Conservation (phyloP, 345 rosid species). For the Murraya koenigii region DNA sequence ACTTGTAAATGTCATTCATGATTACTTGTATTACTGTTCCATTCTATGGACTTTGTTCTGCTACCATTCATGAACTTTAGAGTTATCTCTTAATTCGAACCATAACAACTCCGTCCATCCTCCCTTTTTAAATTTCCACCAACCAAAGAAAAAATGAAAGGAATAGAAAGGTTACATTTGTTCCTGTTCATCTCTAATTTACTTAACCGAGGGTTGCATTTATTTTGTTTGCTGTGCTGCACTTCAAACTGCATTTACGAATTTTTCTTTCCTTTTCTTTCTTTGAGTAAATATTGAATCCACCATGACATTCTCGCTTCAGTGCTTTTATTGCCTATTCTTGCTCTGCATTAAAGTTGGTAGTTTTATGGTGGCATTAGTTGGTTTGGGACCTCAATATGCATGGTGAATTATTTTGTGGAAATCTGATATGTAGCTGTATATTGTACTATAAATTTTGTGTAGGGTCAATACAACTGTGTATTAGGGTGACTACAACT, state of each 20-base stretch:
- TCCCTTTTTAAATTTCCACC: not conserved
- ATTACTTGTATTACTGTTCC: not conserved
- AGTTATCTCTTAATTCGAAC: not conserved
- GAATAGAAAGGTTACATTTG: not conserved
- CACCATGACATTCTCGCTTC: not conserved
- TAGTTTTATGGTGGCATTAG: not conserved
- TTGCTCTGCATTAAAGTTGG: not conserved
- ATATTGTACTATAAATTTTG: not conserved
- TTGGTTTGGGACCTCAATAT: not conserved
- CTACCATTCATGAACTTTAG: not conserved
- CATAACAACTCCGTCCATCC: not conserved
- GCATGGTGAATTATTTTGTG: not conserved
- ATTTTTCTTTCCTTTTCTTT: not conserved
- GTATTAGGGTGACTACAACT: not conserved
- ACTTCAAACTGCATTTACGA: not conserved
- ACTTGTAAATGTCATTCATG: not conserved
- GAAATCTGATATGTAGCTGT: not conserved
- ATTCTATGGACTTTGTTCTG: not conserved
- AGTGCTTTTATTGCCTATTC: not conserved
- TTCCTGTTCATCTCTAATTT: not conserved
- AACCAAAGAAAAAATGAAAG: not conserved
- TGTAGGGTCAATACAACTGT: not conserved
- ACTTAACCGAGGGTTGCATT: not conserved
- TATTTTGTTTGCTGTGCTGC: not conserved
- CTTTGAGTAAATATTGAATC: not conserved